phyloP scores from a whole-genome alignment of 495 filamentous ascomycete genomes.

The Xylaria venustula region DNA sequence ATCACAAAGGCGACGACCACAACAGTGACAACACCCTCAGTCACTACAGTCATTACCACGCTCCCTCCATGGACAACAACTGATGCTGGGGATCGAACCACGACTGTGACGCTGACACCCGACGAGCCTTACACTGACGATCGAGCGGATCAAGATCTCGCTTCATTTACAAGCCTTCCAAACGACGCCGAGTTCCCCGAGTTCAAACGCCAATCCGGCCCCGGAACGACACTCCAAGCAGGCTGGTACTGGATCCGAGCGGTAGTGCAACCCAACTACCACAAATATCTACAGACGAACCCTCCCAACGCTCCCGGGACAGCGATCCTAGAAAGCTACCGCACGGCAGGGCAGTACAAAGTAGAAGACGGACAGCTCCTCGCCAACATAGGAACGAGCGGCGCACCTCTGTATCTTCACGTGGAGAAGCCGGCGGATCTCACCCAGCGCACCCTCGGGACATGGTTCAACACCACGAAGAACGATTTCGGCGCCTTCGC shows the following conservation, averaged over 20 bases:
- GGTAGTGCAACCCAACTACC: conserved; percentile 58
- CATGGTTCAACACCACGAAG: conserved; percentile 51
- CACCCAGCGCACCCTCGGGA: conserved; percentile 42
- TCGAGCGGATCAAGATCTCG: not conserved
- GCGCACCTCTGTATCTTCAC: conserved; percentile 41
- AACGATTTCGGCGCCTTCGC: conserved; percentile 59
- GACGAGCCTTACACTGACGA: conserved; percentile 1
- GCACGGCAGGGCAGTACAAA: conserved; percentile 60
- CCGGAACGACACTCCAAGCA: conserved; percentile 37
- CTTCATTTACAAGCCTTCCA: not conserved
- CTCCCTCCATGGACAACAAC: not conserved
- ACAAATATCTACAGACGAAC: conserved; percentile 62
- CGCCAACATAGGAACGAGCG: conserved; percentile 43
- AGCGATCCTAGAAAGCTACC: conserved; percentile 52
- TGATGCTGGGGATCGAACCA: not conserved
- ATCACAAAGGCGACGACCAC: too few species aligned
- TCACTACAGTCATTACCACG: conserved; percentile 1
- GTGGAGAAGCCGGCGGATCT: conserved; percentile 51
- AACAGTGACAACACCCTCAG: not conserved
- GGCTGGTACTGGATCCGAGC: conserved; percentile 63
- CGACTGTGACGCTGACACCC: not conserved
- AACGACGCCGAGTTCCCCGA: not conserved
- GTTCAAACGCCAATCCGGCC: conserved; percentile 7
- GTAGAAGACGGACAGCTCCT: conserved; percentile 56
- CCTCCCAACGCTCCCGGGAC: conserved; percentile 45